Conservation (phyloP, 441 rosid species). For the Aleurites moluccanus region DNA sequence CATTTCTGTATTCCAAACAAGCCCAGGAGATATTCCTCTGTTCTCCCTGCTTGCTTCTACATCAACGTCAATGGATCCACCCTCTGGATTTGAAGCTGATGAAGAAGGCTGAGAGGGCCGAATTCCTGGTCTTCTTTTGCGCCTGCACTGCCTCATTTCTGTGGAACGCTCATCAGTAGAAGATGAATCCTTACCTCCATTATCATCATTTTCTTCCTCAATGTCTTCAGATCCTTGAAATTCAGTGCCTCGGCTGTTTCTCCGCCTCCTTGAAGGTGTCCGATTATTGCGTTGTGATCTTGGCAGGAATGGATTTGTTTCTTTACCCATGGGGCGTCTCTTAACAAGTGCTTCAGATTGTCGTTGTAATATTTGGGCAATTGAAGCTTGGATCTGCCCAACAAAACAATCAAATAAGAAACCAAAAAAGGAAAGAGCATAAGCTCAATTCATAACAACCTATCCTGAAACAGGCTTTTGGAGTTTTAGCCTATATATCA, state of each 20-base stretch:
- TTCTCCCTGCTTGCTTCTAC: slow-evolving; percentile 48
- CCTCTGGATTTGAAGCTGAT: slow-evolving; percentile 48
- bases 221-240: slow-evolving; percentile 56
- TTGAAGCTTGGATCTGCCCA: slow-evolving; percentile 69
- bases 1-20: slow-evolving; percentile 49
- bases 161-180: slow-evolving; percentile 68
- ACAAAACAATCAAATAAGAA: slow-evolving; percentile 4
- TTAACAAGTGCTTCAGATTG: slow-evolving; percentile 68
- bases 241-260: slow-evolving; percentile 44
- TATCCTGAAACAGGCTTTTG: background rate
- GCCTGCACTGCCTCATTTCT: slow-evolving; percentile 52
- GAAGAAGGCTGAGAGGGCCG: slow-evolving; percentile 52
- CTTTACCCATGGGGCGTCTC: slow-evolving; percentile 49
- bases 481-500: background rate
- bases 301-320: slow-evolving; percentile 35
- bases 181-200: slow-evolving; percentile 65
- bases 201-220: slow-evolving; percentile 55
- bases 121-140: slow-evolving; percentile 51
- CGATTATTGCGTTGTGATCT: slow-evolving; percentile 45
- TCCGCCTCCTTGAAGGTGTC: slow-evolving; percentile 44
- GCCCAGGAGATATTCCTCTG: slow-evolving; percentile 49
- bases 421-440: background rate
- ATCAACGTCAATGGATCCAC: slow-evolving; percentile 47
- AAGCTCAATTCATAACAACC: slow-evolving; percentile 1
- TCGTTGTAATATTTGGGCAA: slow-evolving; percentile 58